Percentiles rank a stretch among this genome's conserved stretches.
These are phyloP conservation scores for Cladophialophora exuberans DNA, from an alignment of 2,329 filamentous ascomycete genomes.

Conservation along the genomic window DNA sequence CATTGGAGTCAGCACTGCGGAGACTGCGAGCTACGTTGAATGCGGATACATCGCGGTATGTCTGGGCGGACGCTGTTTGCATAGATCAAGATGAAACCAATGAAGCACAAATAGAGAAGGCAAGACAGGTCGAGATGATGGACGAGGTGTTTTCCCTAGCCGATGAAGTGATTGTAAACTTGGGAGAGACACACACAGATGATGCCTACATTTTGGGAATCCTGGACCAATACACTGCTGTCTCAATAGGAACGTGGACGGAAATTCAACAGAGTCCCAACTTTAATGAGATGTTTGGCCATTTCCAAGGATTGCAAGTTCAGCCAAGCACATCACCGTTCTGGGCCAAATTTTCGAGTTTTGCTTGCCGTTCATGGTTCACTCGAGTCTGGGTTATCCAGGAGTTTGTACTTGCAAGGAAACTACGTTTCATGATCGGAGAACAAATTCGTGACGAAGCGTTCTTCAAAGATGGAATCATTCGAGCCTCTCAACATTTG, in stretches of 20 bases:
- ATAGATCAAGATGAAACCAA: conserved; percentile 16
- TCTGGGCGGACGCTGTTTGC: conserved; percentile 26
- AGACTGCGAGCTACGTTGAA: background rate
- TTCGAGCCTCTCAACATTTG: conserved; percentile 7
- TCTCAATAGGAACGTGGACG: conserved; percentile 5
- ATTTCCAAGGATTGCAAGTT: background rate
- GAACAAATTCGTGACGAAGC: background rate
- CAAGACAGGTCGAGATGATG: conserved; percentile 19
- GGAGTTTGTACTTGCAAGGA: conserved; percentile 26
- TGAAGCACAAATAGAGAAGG: background rate
- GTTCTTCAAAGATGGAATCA: background rate
- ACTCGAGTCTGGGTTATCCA: conserved; percentile 31
- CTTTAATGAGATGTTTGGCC: background rate
- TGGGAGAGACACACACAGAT: conserved; percentile 1
- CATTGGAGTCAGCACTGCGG: conserved; percentile 10
- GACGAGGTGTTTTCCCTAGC: conserved; percentile 17
- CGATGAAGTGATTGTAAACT: conserved; percentile 14
- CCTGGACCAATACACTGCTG: conserved; percentile 12
- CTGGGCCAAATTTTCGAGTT: conserved; percentile 10
- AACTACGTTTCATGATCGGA: conserved; percentile 12
- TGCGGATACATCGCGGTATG: background rate
- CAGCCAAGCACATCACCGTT: background rate
- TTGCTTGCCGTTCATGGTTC: conserved; percentile 28
- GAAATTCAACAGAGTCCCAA: background rate
- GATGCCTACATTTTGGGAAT: background rate